Base-by-base conservation (phyloP, 305 asterid genomes). In the Solanum aculeatissimum region DNA sequence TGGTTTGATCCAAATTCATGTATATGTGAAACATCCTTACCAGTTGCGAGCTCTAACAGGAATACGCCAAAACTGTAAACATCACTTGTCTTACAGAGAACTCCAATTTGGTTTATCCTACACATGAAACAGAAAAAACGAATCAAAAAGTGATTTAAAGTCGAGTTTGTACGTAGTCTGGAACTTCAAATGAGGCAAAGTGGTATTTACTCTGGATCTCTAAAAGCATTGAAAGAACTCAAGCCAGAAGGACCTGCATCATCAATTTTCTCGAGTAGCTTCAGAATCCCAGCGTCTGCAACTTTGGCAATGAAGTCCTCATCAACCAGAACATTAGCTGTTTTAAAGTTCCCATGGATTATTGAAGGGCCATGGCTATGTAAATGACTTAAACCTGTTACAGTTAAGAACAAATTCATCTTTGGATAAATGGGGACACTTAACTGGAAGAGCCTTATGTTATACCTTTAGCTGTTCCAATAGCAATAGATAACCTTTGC, bases 391-490 rank as follows among this genome's bases (percentile, higher is more conserved):
- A 94, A 89, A 71, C 95, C 98, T 94, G 94, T 71, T 77, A 62
- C 11, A 69, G 21, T 82, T 40, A 4, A 79, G 21, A 38, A 3
- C 55, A 86, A n/a, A 18, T 66, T 27, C 63, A 60, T 27, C 29
- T 60, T 85, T 27, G 4, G 57, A 53, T 40, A 53, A 63, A 14
- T 23, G 53, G 27, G 47, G 29, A 62, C 57, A 45, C n/a, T 45
- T 1, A 12, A 47, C 35, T 12, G 65, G 32, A 18, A 81, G 29
- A 7, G 40, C 75, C 54, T 53, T 49, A 7, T 83, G 77, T 27
- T 27, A 81, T 84, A 93, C 98, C 98, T 92, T 89, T 93, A 45
- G 98, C 95, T 69, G 96, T 94, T 18, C 96, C 96, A 62, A 90
- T 88, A 70, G 95, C 95, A 72, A 94, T 89, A 8, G 93, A 88